Evolutionary conservation across 352 stramenopile genomes (phyloP), one percentile per base, ranked within the genome.

Genomic region (Thraustochytrium sp.): DNA sequence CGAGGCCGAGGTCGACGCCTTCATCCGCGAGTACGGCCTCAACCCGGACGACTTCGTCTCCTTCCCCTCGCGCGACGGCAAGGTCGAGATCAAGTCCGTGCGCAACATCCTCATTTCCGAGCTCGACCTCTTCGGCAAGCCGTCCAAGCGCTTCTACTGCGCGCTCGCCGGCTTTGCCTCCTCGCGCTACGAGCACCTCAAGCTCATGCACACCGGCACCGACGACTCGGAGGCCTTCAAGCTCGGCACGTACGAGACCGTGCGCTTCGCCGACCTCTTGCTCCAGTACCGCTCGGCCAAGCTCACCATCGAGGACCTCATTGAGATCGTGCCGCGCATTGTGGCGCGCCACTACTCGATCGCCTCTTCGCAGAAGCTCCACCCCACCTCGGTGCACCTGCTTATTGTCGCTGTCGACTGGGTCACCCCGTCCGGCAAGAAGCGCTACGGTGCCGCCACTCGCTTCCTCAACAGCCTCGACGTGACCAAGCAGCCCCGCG

Each of bases 291-390:
- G 75, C 44, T 93, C 91, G 65, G 90, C 90, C 1, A 90, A 90
- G 3, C 90, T 90, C 64, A 89, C 86, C 9, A 82, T 95, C 48
- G 73, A 84, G 9, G 86, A 95, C 51, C 85, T 96, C 26, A 44
- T 95, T 34, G 86, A 82, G 44, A 86, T 94, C 51, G 88, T 95
- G 82, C 91, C 91, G 40, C 89, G 89, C 73, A 94, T 96, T 82
- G 93, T 92, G 86, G 86, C 92, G 75, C 91, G 92, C n/a, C 91
- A 94, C 87, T 96, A 96, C 88, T 95, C 91, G 51, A 95, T 96
- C 78, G 91, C 92, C n/a, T 95, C 91, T 34, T 94, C 89, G 75
- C 93, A 93, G 88, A 92, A 94, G 88, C 89, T 92, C 86, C 92
- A 93, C 86, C 91, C 90, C 40, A 90, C 85, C 48, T 91, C 89